Evolutionary conservation across 192 early-diverging fungal species (phyloP).

Genomic region (Mortierella hygrophila): DNA sequence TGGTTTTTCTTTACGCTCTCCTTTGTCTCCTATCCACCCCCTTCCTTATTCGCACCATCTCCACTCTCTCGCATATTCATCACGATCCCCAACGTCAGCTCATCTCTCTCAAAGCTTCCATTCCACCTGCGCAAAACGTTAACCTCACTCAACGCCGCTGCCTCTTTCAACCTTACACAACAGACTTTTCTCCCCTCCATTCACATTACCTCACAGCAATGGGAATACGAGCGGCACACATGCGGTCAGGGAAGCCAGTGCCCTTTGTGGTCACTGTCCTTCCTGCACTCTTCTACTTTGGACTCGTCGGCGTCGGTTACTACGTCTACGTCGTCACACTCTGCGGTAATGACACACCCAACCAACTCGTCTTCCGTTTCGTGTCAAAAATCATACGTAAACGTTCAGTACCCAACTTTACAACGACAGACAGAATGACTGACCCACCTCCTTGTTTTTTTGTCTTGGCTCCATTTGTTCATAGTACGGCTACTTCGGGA

Average conservation of each 20-base stretch:
- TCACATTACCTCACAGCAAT: background rate
- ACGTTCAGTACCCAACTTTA: too few species aligned
- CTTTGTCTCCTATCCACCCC: background rate
- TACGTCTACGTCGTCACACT: constrained; percentile 38
- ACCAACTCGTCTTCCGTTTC: background rate
- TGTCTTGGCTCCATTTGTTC: background rate
- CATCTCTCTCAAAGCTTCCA: too few species aligned
- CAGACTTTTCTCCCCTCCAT: background rate
- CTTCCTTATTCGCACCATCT: background rate
- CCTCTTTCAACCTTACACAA: background rate
- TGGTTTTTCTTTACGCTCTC: background rate
- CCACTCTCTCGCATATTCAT: background rate
- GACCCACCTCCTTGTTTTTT: background rate
- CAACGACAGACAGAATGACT: background rate
- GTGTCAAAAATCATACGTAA: background rate
- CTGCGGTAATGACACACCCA: constrained; percentile 21
- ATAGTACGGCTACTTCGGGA: constrained; percentile 27
- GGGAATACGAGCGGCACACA: constrained; percentile 37
- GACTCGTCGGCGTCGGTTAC: constrained; percentile 42
- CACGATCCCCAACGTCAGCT: too few species aligned
- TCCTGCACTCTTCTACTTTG: constrained; percentile 37
- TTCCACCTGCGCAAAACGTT: too few species aligned
- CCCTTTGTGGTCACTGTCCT: constrained; percentile 26
- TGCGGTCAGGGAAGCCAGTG: constrained; percentile 41
- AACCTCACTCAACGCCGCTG: too few species aligned